phyloP scores from a whole-genome alignment of 139 green algal genomes.

The Chlorella vulgaris region DNA sequence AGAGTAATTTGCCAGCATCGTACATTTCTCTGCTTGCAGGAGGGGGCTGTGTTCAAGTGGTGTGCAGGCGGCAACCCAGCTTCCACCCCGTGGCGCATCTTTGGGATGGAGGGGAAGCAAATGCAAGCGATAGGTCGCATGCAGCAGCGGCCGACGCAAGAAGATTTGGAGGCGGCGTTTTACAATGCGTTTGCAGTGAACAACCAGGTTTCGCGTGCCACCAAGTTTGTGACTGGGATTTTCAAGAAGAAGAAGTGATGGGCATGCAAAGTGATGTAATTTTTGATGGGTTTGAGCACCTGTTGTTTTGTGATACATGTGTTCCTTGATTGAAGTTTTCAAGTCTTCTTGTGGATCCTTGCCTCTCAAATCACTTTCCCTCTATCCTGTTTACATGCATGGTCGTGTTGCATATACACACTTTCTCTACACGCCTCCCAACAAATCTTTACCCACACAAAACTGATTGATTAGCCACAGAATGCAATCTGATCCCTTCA shows the following conservation, averaged over 20 bases:
- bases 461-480: no score
- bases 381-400: no score
- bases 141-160: constrained; percentile 22
- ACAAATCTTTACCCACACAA: no score
- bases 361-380: no score
- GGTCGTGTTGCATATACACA: no score
- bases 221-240: not conserved
- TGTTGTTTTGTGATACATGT: not conserved
- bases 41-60: constrained; percentile 45
- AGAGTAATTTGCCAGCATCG: not conserved
- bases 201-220: constrained; percentile 8
- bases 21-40: not conserved
- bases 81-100: constrained; percentile 36
- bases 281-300: no score
- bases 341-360: not conserved
- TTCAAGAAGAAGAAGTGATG: not conserved
- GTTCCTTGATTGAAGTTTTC: not conserved
- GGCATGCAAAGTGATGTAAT: no score
- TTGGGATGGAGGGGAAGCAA: constrained; percentile 2
- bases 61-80: not conserved
- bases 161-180: constrained; percentile 18
- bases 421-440: no score
- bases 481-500: no score
- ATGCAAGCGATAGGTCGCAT: constrained; percentile 35
- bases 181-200: constrained; percentile 25